These are phyloP conservation scores for Arbutus unedo DNA, from an alignment of 148 eudicot genomes.

Conservation along the genomic window DNA sequence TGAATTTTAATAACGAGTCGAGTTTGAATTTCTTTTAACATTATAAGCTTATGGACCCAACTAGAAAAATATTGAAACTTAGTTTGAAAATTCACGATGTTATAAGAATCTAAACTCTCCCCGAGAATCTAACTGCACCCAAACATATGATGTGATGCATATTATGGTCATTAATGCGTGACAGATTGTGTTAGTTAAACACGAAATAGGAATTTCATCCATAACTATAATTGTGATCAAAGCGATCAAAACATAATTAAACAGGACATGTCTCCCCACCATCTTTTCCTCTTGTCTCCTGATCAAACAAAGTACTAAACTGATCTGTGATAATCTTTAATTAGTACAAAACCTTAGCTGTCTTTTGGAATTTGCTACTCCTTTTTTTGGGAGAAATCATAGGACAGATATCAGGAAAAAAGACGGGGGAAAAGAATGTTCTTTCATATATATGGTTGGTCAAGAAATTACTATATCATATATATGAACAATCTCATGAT, in stretches of 20 bases:
- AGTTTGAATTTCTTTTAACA: too few relatives aligned
- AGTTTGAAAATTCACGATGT: too few relatives aligned
- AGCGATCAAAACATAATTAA: conserved; percentile 1
- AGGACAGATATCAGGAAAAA: background rate
- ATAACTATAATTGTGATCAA: background rate
- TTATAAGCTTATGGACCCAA: too few relatives aligned
- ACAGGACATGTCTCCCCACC: background rate
- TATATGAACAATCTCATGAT: background rate
- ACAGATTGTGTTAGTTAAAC: too few relatives aligned
- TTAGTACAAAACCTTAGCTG: background rate
- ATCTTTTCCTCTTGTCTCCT: background rate
- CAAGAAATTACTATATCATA: background rate
- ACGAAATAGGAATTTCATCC: background rate
- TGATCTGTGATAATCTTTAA: background rate
- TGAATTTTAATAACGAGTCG: too few relatives aligned
- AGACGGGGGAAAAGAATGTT: background rate
- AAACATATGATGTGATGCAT: background rate
- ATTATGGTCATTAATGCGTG: background rate
- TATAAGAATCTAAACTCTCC: too few relatives aligned
- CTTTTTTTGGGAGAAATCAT: background rate
- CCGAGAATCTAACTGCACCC: too few relatives aligned
- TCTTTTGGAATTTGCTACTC: background rate
- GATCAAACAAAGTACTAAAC: background rate
- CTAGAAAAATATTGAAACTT: too few relatives aligned
- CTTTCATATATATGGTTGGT: background rate